These are phyloP conservation scores for Fusarium sublunatum DNA, from an alignment of 2,329 filamentous ascomycete species.

Conservation along the genomic window DNA sequence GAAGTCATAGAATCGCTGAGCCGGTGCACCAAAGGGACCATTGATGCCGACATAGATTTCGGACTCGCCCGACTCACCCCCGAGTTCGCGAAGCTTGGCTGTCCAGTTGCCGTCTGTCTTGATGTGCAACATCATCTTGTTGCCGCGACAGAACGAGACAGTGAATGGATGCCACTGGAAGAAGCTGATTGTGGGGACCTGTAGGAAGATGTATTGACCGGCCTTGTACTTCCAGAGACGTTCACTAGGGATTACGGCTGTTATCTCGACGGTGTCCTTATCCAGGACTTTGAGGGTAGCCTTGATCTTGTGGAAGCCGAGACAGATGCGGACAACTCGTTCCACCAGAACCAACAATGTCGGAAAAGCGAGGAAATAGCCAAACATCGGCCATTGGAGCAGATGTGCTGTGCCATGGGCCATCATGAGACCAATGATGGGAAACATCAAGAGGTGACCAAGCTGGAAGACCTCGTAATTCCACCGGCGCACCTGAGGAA, in stretches of 20 bases:
- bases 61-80: slow-evolving; percentile 48
- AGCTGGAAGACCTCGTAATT: slow-evolving; percentile 69
- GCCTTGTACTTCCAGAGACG: slow-evolving; percentile 65
- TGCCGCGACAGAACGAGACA: slow-evolving; percentile 64
- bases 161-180: slow-evolving; percentile 72
- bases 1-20: slow-evolving; percentile 69
- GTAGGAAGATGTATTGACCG: slow-evolving; percentile 68
- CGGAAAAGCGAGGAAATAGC: slow-evolving; percentile 66
- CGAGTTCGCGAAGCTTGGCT: slow-evolving; percentile 56
- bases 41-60: slow-evolving; percentile 65
- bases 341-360: slow-evolving; percentile 63
- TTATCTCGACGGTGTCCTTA: slow-evolving; percentile 63
- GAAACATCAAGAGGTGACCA: slow-evolving; percentile 68
- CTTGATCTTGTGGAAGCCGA: slow-evolving; percentile 61
- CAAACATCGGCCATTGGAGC: slow-evolving; percentile 66
- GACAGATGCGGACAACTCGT: slow-evolving; percentile 56
- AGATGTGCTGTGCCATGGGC: slow-evolving; percentile 64
- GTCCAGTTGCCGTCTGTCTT: slow-evolving; percentile 71
- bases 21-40: slow-evolving; percentile 68
- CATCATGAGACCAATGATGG: slow-evolving; percentile 65
- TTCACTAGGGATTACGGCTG: slow-evolving; percentile 59
- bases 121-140: slow-evolving; percentile 66
- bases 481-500: slow-evolving; percentile 61
- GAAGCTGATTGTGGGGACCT: slow-evolving; percentile 62
- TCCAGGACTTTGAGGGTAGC: slow-evolving; percentile 63